Evolutionary conservation across 2,329 filamentous ascomycete species (phyloP), one percentile per base, ranked within the genome.

Genomic region (Colletotrichum horii): DNA sequence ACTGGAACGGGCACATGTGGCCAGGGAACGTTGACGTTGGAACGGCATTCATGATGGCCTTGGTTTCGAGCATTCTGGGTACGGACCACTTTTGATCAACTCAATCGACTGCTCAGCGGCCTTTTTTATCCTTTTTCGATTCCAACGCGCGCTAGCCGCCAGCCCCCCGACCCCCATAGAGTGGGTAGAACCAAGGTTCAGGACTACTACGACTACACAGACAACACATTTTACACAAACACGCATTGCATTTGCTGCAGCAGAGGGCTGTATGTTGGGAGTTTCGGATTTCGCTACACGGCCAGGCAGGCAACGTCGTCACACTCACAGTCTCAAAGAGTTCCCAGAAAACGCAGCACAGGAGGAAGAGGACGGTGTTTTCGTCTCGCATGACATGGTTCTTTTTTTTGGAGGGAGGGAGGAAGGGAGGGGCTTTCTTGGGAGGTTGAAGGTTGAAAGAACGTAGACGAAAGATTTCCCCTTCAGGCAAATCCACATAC

Each of bases 181-280:
- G 30, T 32, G 32, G 34, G n/a, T 70, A 28, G 52, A 43, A 38
- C 24, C 22, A 30, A 60, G 12, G 60, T 76, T 66, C 52, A 74
- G 43, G 62, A 64, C 61, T 66, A 56, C 38, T 38, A 62, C 28
- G 15, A 66, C 15, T 70, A 67, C 71, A 64, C 30, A 68, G 22
- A 55, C 22, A 73, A 22, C 43, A 52, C 43, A 52, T 68, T 22
- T 34, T 60, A 73, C 56, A 65, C 66, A 62, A 62, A 30, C n/a
- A 60, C 64, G 56, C 73, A 75, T 75, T 76, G 71, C 74, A 75
- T 75, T 76, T 65, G 71, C 74, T 70, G 74, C 74, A 76, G 71
- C 65, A 22, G 61, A 75, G 66, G 38, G 71, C 71, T 76, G 74
- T 38, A 60, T 76, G 55, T 75, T 75, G 74, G 43, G 74, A 76